phyloP scores from a whole-genome alignment of 768 basidiomycete species.

The Kwoniella shandongensis region DNA sequence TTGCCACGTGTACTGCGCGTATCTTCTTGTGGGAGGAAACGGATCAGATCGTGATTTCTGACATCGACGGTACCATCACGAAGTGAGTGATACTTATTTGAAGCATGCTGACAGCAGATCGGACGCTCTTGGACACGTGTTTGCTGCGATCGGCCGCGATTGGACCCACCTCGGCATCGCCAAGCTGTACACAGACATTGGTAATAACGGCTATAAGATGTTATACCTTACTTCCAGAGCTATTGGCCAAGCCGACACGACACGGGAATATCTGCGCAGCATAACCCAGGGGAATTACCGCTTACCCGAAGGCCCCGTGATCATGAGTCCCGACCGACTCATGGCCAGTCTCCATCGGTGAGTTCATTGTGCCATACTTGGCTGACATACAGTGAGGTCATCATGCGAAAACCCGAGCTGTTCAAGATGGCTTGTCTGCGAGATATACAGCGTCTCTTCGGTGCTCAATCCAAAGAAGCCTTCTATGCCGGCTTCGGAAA shows the following conservation, averaged over 20 bases:
- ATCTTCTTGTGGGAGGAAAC: conserved; percentile 96
- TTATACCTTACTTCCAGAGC: conserved; percentile 96
- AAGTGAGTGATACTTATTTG: conserved; percentile 62
- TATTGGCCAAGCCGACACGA: conserved; percentile 96
- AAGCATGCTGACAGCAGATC: conserved; percentile 64
- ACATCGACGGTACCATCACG: conserved; percentile 98
- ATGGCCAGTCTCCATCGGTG: conserved; percentile 93
- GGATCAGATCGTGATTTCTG: conserved; percentile 86
- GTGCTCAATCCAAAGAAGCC: conserved; percentile 61
- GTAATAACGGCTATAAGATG: conserved; percentile 93
- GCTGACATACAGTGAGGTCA: conserved; percentile 71
- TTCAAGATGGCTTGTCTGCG: conserved; percentile 99
- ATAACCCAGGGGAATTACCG: conserved; percentile 95
- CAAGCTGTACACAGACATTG: conserved; percentile 93
- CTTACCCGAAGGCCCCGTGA: conserved; percentile 95
- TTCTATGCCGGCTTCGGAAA: conserved; percentile 99
- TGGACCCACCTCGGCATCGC: conserved; percentile 98
- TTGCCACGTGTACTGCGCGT: conserved; percentile 79
- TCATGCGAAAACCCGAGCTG: conserved; percentile 98
- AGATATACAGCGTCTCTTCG: conserved; percentile 89
- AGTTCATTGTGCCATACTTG: conserved; percentile 31
- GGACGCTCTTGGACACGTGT: conserved; percentile 92
- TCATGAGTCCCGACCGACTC: conserved; percentile 95
- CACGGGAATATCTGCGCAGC: conserved; percentile 86
- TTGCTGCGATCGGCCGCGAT: conserved; percentile 95